Evolutionary conservation across 2,329 filamentous ascomycete species (phyloP), one percentile per base, ranked within the genome.

Genomic region (Ascochyta fabae): DNA sequence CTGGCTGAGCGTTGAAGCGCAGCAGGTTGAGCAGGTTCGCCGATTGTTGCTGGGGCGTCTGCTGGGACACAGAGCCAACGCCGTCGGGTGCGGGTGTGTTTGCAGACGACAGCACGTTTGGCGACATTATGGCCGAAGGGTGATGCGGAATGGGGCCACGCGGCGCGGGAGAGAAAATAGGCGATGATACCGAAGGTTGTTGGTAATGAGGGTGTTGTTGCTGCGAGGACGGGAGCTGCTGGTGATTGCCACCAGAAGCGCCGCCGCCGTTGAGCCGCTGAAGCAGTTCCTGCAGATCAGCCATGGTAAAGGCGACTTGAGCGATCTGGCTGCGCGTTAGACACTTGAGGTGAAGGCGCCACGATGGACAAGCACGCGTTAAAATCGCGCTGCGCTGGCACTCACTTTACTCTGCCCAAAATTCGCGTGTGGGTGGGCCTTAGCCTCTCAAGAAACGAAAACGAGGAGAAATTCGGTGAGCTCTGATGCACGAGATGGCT

Each of bases 1-100:
- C 59, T 65, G 75, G 62, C 70, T 73, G 61, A 62, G 84, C 79
- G 58, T 83, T 86, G 75, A 87, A 88, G 73, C 86, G 87, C 60
- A 90, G 79, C 58, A 90, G 74, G 67, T 84, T 88, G 56, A 90
- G 79, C 61, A 90, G 73, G 66, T 83, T 85, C 59, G 81, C 80
- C 15, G 84, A 83, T 60, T 75, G 72, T 52, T 74, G 71, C 34
- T 73, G 69, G 9, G 67, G 67, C 27, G 68, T 71, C 59, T 68
- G 68, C 57, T 82, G 80, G 42, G 66, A 80, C 45, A 76, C 71
- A 12, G 31, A 33, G 29, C 47, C 53, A 56, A 78, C 80, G 57
- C 64, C 72, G 68, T 73, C 76, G 47, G 70, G 75, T 48, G 65
- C 74, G 56, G 73, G 75, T 61, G 73, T 77, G 73, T 77, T 77